Conservation (phyloP, 2,329 filamentous ascomycete genomes). For the Alternaria tenuissima region DNA sequence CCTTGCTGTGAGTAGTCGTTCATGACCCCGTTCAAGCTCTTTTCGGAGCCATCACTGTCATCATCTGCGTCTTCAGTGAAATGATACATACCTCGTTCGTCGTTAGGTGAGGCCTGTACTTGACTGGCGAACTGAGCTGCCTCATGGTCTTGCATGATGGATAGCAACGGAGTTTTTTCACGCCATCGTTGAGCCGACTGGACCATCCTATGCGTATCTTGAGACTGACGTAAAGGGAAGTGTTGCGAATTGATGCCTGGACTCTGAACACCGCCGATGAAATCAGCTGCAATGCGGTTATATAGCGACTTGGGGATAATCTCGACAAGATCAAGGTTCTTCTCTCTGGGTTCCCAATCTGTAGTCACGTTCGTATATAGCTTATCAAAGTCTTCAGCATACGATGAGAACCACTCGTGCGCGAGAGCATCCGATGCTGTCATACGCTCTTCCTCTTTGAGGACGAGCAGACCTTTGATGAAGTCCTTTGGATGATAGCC, state of each 20-base stretch:
- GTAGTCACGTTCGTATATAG: conserved; percentile 60
- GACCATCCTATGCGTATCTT: not conserved
- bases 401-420: conserved; percentile 64
- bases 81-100: not conserved
- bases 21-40: conserved; percentile 5
- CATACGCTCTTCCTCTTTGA: conserved; percentile 60
- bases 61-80: not conserved
- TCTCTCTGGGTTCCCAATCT: conserved; percentile 59
- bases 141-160: conserved; percentile 18
- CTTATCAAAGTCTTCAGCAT: conserved; percentile 58
- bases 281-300: not conserved
- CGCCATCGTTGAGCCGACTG: conserved; percentile 20
- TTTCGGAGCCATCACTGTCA: not conserved
- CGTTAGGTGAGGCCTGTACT: not conserved
- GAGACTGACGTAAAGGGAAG: conserved; percentile 3
- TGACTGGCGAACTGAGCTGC: conserved; percentile 18
- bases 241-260: conserved; percentile 4
- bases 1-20: conserved; percentile 4
- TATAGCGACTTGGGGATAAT: conserved; percentile 17
- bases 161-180: conserved; percentile 23
- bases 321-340: conserved; percentile 41
- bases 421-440: conserved; percentile 62
- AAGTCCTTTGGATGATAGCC: conserved; percentile 61
- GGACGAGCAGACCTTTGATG: conserved; percentile 59
- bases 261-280: not conserved